These are phyloP conservation scores for Elaphomyces granulatus DNA, from an alignment of 495 filamentous ascomycete genomes.

Conservation along the genomic window DNA sequence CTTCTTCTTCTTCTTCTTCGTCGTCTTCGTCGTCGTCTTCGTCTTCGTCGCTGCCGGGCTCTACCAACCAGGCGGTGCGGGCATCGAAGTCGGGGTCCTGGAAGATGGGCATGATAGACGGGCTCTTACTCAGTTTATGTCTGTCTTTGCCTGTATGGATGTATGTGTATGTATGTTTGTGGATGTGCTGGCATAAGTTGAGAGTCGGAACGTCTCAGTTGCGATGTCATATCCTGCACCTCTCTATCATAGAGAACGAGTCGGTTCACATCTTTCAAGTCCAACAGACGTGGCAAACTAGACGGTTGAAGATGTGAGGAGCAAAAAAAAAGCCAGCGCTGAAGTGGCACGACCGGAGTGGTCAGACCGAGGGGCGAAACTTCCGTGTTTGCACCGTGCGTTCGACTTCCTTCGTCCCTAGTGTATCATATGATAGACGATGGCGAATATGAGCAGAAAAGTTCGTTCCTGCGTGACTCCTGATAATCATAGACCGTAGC, in stretches of 20 bases:
- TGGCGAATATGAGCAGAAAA: too few species aligned
- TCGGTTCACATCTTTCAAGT: too few species aligned
- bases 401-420: too few species aligned
- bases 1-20: constrained; percentile 1
- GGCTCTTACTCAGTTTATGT: too few species aligned
- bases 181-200: too few species aligned
- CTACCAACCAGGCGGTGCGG: not conserved
- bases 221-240: not conserved
- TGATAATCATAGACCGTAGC: too few species aligned
- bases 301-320: not conserved
- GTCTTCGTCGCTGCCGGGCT: not conserved
- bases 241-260: not conserved
- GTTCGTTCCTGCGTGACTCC: too few species aligned
- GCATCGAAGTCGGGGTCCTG: constrained; percentile 23
- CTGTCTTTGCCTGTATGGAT: too few species aligned
- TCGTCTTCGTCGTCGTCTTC: not conserved
- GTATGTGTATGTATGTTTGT: too few species aligned
- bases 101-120: constrained; percentile 44
- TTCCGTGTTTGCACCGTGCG: too few species aligned
- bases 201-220: too few species aligned
- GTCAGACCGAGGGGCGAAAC: not conserved
- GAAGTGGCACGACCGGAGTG: not conserved
- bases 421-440: too few species aligned
- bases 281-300: not conserved
- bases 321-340: not conserved